Conservation (phyloP, 164 flowering plant species). For the Dillenia suffruticosa region DNA sequence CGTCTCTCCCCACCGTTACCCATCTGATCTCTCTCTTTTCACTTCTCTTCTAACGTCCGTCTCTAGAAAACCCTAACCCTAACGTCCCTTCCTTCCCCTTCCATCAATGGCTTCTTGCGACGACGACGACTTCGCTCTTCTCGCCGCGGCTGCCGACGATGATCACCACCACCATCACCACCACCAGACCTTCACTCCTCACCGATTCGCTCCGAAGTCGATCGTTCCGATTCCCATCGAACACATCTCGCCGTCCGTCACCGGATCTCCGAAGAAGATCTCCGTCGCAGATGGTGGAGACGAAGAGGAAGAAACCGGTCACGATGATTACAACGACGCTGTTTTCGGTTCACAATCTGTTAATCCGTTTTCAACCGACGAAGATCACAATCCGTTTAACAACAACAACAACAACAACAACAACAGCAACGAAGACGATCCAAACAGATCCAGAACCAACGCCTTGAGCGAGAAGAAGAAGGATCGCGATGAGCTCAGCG, state of each 20-base stretch:
- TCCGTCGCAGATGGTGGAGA: slow-evolving; percentile 11
- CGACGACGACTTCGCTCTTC: slow-evolving; percentile 30
- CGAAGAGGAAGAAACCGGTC: slow-evolving; percentile 25
- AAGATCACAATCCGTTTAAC: slow-evolving; percentile 32
- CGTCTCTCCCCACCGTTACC: slow-evolving; percentile 31
- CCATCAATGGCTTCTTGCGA: slow-evolving; percentile 32
- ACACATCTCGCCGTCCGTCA: slow-evolving; percentile 1
- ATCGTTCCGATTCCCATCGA: neutral
- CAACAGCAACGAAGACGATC: slow-evolving; percentile 30
- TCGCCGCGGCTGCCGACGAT: slow-evolving; percentile 11
- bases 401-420: no score
- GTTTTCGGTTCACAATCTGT: slow-evolving; percentile 32
- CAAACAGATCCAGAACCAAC: slow-evolving; percentile 16
- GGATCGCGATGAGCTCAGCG: slow-evolving; percentile 54
- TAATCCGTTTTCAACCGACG: slow-evolving; percentile 27
- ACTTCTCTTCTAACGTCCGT: slow-evolving; percentile 37
- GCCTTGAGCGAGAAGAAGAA: slow-evolving; percentile 36
- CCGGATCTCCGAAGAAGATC: slow-evolving; percentile 16
- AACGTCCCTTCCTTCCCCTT: slow-evolving; percentile 9
- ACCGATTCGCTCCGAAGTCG: slow-evolving; percentile 7
- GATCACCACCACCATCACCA: slow-evolving; percentile 11
- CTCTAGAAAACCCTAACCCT: slow-evolving; percentile 24
- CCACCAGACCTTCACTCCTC: slow-evolving; percentile 12
- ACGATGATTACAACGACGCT: slow-evolving; percentile 26
- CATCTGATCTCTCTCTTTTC: slow-evolving; percentile 8